A percentile compares a stretch with the other conserved stretches of the same genome.
phyloP scores from a whole-genome alignment of 805 yeast species.

The Starmera caribaea region DNA sequence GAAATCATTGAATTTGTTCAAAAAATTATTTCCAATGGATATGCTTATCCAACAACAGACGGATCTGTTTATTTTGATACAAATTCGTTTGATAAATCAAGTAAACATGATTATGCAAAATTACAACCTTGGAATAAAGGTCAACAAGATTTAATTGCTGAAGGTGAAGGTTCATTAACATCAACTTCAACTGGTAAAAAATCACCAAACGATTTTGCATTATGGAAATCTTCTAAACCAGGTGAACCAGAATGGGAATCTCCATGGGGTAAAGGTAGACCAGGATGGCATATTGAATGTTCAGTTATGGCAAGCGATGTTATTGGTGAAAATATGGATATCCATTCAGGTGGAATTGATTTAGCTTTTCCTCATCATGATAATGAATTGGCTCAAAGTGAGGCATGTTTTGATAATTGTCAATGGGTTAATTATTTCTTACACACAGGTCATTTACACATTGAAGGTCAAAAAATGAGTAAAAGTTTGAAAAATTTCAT shows the following conservation, averaged over 20 bases:
- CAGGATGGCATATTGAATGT: conserved; percentile 99
- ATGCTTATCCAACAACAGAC: conserved; percentile 72
- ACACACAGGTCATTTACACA: conserved; percentile 96
- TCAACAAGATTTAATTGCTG: conserved; percentile 72
- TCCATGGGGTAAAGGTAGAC: conserved; percentile 96
- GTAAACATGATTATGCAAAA: conserved; percentile 82
- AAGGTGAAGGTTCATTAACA: conserved; percentile 87
- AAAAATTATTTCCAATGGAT: conserved; percentile 68
- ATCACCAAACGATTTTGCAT: conserved; percentile 80
- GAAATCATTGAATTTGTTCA: conserved; percentile 78
- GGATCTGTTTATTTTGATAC: conserved; percentile 98
- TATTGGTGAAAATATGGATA: conserved; percentile 76
- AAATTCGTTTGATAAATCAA: conserved; percentile 58
- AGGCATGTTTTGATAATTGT: conserved; percentile 77
- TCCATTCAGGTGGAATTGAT: conserved; percentile 96
- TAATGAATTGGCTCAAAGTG: conserved; percentile 95
- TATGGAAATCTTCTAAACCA: conserved; percentile 94
- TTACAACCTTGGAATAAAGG: conserved; percentile 98
- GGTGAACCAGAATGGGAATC: conserved; percentile 97
- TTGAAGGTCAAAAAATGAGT: conserved; percentile 98
- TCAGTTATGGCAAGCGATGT: conserved; percentile 96
- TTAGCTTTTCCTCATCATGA: conserved; percentile 99
- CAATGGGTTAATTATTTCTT: conserved; percentile 97
- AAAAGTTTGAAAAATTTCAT: conserved; percentile 92
- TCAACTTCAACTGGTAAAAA: conserved; percentile 48